Conservation (phyloP, 2,329 filamentous ascomycete genomes). For the Aureobasidium namibiae region DNA sequence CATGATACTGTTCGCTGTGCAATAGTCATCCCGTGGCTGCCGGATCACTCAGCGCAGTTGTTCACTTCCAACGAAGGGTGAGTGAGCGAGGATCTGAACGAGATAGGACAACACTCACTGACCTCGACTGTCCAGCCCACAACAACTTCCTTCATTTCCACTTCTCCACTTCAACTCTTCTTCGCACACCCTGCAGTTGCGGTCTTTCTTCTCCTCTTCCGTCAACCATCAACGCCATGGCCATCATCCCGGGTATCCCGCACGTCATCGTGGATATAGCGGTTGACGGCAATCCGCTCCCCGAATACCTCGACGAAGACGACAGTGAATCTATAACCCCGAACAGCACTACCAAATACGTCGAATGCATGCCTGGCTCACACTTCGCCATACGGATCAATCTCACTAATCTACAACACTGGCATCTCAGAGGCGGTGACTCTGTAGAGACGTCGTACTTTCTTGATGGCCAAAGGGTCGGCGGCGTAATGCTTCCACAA, state of each 20-base stretch:
- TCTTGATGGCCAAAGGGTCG: background rate
- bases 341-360: slow-evolving; percentile 18
- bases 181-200: too few relatives aligned
- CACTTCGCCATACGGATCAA: slow-evolving; percentile 16
- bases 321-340: background rate
- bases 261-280: slow-evolving; percentile 17
- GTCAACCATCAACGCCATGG: slow-evolving; percentile 16
- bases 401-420: background rate
- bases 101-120: too few relatives aligned
- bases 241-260: slow-evolving; percentile 16
- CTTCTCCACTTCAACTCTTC: background rate
- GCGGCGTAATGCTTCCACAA: background rate
- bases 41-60: too few relatives aligned
- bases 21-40: too few relatives aligned
- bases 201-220: too few relatives aligned
- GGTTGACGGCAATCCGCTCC: slow-evolving; percentile 15
- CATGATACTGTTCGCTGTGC: too few relatives aligned
- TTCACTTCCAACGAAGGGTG: too few relatives aligned
- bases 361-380: slow-evolving; percentile 18
- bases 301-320: slow-evolving; percentile 18
- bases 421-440: background rate
- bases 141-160: background rate
- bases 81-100: too few relatives aligned
- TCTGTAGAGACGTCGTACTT: background rate
- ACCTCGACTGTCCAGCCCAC: too few relatives aligned